phyloP scores from a whole-genome alignment of 345 rosid genomes.

The Streptanthus diversifolius region DNA sequence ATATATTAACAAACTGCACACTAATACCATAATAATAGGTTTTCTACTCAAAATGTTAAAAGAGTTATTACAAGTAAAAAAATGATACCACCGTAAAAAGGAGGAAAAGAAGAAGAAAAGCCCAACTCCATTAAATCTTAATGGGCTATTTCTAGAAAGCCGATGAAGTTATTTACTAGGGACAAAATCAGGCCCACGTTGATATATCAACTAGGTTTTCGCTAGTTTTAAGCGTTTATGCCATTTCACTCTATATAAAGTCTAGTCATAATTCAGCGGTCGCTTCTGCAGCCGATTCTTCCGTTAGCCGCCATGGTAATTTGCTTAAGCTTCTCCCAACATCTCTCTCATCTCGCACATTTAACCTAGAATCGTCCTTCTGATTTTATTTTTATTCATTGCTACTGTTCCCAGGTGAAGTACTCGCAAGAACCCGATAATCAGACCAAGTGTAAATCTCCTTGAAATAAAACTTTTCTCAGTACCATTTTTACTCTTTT shows the following conservation, averaged over 20 bases:
- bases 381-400: not conserved
- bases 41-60: not conserved
- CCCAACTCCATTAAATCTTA: no score
- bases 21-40: not conserved
- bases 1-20: not conserved
- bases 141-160: not conserved
- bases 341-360: not conserved
- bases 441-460: slow-evolving; percentile 68
- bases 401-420: slow-evolving; percentile 60
- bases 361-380: not conserved
- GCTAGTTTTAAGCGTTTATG: slow-evolving; percentile 11
- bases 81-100: no score
- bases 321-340: slow-evolving; percentile 1
- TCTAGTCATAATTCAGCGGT: not conserved
- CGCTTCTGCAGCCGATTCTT: slow-evolving; percentile 21
- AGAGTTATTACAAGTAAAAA: no score
- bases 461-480: not conserved
- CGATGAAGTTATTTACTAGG: not conserved
- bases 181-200: not conserved
- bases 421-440: slow-evolving; percentile 93
- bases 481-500: not conserved
- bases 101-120: no score
- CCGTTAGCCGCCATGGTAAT: slow-evolving; percentile 32
- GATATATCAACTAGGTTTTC: not conserved
- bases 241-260: slow-evolving; percentile 11